phyloP scores from a whole-genome alignment of 345 rosid species.

The Murraya paniculata region DNA sequence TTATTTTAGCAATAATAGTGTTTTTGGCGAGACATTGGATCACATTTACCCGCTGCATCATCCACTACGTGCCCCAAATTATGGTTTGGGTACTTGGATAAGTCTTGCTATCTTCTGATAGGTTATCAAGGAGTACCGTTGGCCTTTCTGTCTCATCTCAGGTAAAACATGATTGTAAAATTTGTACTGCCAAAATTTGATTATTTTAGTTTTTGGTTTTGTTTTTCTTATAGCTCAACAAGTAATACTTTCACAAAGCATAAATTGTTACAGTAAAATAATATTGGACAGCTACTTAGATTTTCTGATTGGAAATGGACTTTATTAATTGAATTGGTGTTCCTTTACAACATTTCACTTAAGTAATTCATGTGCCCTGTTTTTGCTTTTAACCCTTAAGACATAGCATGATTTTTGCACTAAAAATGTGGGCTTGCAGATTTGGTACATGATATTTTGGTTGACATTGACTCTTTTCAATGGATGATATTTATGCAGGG shows the following conservation, averaged over 20 bases:
- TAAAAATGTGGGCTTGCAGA: background rate
- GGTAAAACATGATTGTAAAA: background rate
- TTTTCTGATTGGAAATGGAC: background rate
- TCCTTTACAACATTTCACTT: background rate
- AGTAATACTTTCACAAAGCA: background rate
- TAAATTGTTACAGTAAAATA: background rate
- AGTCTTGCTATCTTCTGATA: background rate
- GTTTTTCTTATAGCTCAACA: background rate
- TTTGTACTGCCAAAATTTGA: background rate
- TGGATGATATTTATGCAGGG: conserved; percentile 54
- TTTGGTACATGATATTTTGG: background rate
- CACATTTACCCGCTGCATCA: background rate
- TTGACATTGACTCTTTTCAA: conserved; percentile 19
- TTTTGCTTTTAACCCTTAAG: background rate
- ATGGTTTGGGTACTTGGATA: background rate
- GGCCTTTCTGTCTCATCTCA: background rate
- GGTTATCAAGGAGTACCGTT: too few species aligned
- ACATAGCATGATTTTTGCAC: conserved; percentile 3
- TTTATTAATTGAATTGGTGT: background rate
- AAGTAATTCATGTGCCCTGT: background rate
- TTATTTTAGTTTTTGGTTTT: background rate
- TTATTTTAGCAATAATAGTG: background rate
- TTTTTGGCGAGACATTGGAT: background rate
- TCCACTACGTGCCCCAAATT: background rate
- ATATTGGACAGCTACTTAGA: background rate